Conservation (phyloP, 2,329 filamentous ascomycete species). For the Cadophora luteo-olivacea region DNA sequence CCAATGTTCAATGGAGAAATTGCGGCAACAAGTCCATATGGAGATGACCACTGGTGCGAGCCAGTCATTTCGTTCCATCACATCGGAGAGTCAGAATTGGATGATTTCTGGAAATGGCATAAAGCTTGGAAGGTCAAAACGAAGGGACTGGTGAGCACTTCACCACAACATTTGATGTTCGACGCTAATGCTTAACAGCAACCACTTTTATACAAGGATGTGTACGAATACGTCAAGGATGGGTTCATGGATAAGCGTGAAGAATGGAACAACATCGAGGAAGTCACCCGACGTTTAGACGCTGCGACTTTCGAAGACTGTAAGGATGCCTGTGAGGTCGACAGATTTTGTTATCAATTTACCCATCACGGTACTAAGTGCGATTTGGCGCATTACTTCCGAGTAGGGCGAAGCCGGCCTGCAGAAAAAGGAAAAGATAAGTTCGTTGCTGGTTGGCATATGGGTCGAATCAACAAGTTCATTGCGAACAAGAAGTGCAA, state of each 20-base stretch:
- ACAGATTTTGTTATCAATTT: slow-evolving; percentile 24
- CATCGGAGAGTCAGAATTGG: slow-evolving; percentile 22
- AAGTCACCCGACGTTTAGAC: neutral
- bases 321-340: slow-evolving; percentile 20
- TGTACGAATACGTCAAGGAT: slow-evolving; percentile 24
- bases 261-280: slow-evolving; percentile 25
- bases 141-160: slow-evolving; percentile 22
- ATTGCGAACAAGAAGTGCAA: slow-evolving; percentile 11
- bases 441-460: slow-evolving; percentile 14
- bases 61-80: slow-evolving; percentile 32
- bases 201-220: slow-evolving; percentile 20
- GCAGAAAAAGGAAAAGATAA: neutral
- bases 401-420: slow-evolving; percentile 2
- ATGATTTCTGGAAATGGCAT: slow-evolving; percentile 26
- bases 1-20: slow-evolving; percentile 32
- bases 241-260: slow-evolving; percentile 14
- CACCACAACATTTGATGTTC: neutral
- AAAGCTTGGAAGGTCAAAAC: slow-evolving; percentile 26
- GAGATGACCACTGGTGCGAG: slow-evolving; percentile 29
- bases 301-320: slow-evolving; percentile 22
- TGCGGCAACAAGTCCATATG: slow-evolving; percentile 24
- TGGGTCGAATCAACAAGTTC: slow-evolving; percentile 8
- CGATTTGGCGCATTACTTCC: slow-evolving; percentile 22
- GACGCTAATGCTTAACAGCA: slow-evolving; percentile 13
- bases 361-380: slow-evolving; percentile 16